Evolutionary conservation across 2,329 filamentous ascomycete species (phyloP).

Genomic region (Raffaelea arxii): DNA sequence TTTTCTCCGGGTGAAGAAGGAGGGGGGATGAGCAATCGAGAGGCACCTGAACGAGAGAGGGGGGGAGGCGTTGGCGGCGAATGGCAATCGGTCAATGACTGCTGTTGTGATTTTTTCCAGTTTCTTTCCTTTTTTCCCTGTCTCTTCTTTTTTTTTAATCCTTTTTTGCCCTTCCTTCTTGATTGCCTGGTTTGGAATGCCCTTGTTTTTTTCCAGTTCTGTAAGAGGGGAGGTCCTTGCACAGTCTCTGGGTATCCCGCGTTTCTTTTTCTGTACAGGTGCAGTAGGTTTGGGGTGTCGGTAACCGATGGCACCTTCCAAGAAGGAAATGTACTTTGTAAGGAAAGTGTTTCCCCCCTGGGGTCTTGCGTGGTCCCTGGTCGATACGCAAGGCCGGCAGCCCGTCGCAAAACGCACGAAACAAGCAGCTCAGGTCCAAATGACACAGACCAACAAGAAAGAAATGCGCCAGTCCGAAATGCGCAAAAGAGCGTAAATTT

Average conservation of each 20-base stretch:
- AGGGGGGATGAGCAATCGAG: background rate
- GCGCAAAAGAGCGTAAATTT: background rate
- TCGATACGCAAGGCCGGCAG: too few species aligned
- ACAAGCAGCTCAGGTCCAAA: constrained; percentile 2
- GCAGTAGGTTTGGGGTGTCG: too few species aligned
- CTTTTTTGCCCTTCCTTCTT: background rate
- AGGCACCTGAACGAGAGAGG: background rate
- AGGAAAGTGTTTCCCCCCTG: too few species aligned
- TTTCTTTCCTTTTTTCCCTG: background rate
- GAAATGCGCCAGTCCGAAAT: too few species aligned
- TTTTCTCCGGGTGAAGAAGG: constrained; percentile 1
- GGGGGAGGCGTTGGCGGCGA: background rate
- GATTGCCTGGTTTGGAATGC: background rate
- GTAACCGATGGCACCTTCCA: too few species aligned
- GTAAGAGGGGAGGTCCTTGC: too few species aligned
- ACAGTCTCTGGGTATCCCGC: too few species aligned
- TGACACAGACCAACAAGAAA: too few species aligned
- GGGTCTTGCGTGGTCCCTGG: too few species aligned
- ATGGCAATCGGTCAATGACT: background rate
- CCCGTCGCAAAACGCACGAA: background rate
- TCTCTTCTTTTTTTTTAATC: background rate
- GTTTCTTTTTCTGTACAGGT: too few species aligned
- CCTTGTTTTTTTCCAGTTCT: too few species aligned
- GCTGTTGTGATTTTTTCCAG: background rate
- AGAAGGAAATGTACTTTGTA: too few species aligned